Evolutionary conservation across 106 monocot species (phyloP), one percentile per base, ranked within the genome.

Genomic region (Iris macrosiphon): DNA sequence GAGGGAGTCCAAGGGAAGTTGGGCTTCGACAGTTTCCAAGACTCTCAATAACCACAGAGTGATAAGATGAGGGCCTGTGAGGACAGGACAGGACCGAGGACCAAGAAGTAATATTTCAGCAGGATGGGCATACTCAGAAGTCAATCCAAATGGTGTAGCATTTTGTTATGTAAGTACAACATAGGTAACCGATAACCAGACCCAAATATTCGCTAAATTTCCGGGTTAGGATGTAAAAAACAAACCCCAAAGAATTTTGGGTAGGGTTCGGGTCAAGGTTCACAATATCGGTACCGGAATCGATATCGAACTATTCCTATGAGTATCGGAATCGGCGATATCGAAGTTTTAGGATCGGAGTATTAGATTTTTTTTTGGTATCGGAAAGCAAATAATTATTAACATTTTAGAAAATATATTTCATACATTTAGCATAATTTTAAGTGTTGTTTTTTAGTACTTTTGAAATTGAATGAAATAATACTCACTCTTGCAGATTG

Each of bases 1-100:
- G 93, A 93, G 17, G 68, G 87, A 66, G 88, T 93, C 88, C 93
- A 93, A 29, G 93, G 93, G 59, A 93, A 93, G 49, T 93, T 96
- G 95, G 59, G 82, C 81, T 54, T 89, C 95, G 32, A 96, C 85
- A 44, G 95, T 89, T 72, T 96, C 95, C 68, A 96, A 59, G 18
- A 89, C 82, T 63, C 95, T 82, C 48, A 96, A 96, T 18, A 96
- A 53, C 95, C 95, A 96, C 13, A 96, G 64, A 14, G 89, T 96
- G 40, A 90, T 57, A 17, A 96, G 54, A 54, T 96, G 95, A 46
- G 89, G 89, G 7, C 89, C 89, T 27, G 89, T 85, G 18, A 96
- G 40, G 60, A 89, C 89, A 49, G 95, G 95, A 40, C 95, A 85
- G 17, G 19, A 96, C 66, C 4, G 89, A 85, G 44, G 95, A 3